Evolutionary conservation across 768 basidiomycete genomes (phyloP), one percentile per base, ranked within the genome.

Genomic region (Termitomyces sp.): DNA sequence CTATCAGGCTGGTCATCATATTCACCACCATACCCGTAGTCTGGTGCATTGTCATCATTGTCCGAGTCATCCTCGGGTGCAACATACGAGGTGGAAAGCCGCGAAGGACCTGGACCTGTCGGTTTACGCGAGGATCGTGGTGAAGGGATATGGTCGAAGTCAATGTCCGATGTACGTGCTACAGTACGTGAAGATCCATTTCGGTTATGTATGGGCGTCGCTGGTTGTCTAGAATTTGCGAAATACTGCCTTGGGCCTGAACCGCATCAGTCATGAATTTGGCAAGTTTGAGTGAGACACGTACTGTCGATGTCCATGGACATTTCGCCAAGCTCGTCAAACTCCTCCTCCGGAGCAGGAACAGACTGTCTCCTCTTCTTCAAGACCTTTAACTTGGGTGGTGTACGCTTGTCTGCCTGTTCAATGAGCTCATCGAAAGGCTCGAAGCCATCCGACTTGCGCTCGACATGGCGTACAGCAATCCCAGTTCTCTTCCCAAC

Each of bases 401-500:
- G 87, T 5, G 84, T 78, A n/a, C 81, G 75, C 48, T 78, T 78
- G 70, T 88, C 86, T 2, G 80, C 87, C 63, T 88, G 86, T 50
- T 79, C 77, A 45, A 91, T 56, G 48, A 92, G 67, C 64, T 89
- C 79, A 54, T 87, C 88, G 67, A 91, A 91, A 0, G 84, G 86
- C 67, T 92, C 89, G 66, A 91, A 91, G 28, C 88, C 90, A 68
- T 91, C 90, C 25, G 88, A 88, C 66, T 81, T 83, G 61, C 83
- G 84, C 59, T 86, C 82, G 55, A 91, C 82, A 64, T 81, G 91
- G 66, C 65, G 79, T 14, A 91, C 84, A 0, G 81, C 76, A 53
- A 90, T 78, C 5, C 90, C 90, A 0, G 90, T 92, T 67, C 84
- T 88, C 79, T 89, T 91, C 17, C 90, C 90, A 54, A 85, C 87